Percentiles rank a stretch among this genome's conserved stretches.
These are phyloP conservation scores for Candida parachauliodes DNA, from an alignment of 805 yeast genomes.

Conservation along the genomic window DNA sequence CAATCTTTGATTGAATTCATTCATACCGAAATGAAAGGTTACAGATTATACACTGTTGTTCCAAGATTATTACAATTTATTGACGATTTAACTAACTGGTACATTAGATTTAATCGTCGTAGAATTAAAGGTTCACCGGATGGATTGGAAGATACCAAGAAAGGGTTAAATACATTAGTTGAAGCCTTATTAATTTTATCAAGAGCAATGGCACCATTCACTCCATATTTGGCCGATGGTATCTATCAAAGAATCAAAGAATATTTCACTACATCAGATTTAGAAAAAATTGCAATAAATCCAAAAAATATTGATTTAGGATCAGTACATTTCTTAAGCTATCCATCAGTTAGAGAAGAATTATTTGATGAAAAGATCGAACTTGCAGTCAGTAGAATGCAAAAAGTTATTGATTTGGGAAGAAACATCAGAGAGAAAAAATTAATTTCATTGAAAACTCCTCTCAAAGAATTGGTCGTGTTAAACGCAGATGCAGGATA, in stretches of 20 bases:
- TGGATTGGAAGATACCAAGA: constrained; percentile 78
- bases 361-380: constrained; percentile 81
- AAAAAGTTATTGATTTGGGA: constrained; percentile 92
- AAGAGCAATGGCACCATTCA: constrained; percentile 98
- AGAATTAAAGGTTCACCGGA: constrained; percentile 90
- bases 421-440: constrained; percentile 96
- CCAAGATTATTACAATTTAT: constrained; percentile 85
- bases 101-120: constrained; percentile 95
- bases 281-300: constrained; percentile 40
- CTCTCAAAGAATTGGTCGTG: constrained; percentile 82
- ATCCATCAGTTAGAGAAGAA: constrained; percentile 79
- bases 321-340: constrained; percentile 92
- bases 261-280: constrained; percentile 56
- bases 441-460: constrained; percentile 89
- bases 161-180: constrained; percentile 85
- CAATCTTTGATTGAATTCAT: constrained; percentile 86
- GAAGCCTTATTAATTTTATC: constrained; percentile 85
- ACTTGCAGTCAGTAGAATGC: constrained; percentile 91
- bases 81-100: constrained; percentile 97
- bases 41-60: constrained; percentile 93
- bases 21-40: constrained; percentile 84
- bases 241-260: constrained; percentile 74
- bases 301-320: constrained; percentile 55
- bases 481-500: constrained; percentile 75
- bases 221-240: constrained; percentile 91